Evolutionary conservation across 2,329 filamentous ascomycete species (phyloP).

Genomic region (Tetracladium maxilliforme): DNA sequence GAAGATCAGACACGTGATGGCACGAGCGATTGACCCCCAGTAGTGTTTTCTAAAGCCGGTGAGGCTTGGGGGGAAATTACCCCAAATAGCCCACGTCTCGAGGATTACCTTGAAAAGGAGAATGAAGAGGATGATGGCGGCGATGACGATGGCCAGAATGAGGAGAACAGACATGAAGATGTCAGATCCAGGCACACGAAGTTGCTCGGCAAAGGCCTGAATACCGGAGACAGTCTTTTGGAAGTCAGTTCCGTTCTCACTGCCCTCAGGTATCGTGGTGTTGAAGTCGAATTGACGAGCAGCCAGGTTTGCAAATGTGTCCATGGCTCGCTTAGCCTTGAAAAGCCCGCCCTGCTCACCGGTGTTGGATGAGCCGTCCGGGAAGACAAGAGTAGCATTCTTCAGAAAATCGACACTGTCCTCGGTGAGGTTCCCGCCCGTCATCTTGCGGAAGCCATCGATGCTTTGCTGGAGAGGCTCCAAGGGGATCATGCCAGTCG

Average conservation of each 20-base stretch:
- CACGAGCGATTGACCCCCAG: slow-evolving; percentile 82
- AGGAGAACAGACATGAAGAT: slow-evolving; percentile 93
- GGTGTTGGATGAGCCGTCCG: slow-evolving; percentile 38
- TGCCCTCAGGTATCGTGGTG: no score
- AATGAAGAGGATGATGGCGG: slow-evolving; percentile 70
- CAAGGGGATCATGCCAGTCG: slow-evolving; percentile 74
- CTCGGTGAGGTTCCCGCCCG: slow-evolving; percentile 76
- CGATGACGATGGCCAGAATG: slow-evolving; percentile 77
- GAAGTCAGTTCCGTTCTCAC: slow-evolving; percentile 16
- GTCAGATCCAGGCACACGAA: slow-evolving; percentile 75
- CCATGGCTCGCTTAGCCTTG: slow-evolving; percentile 39
- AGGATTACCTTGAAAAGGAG: slow-evolving; percentile 83
- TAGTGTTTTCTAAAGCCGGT: slow-evolving; percentile 86
- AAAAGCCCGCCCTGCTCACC: no score
- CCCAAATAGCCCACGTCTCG: slow-evolving; percentile 82
- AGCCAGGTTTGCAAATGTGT: no score
- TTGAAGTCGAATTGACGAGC: no score
- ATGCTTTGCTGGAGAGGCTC: slow-evolving; percentile 65
- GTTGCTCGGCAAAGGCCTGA: slow-evolving; percentile 67
- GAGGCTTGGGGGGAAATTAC: slow-evolving; percentile 67
- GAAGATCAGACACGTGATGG: slow-evolving; percentile 80
- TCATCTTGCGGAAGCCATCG: slow-evolving; percentile 64
- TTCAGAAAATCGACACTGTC: slow-evolving; percentile 61
- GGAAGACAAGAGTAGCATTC: slow-evolving; percentile 62
- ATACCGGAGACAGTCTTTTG: slow-evolving; percentile 54